Conservation (phyloP, 2,329 filamentous ascomycete genomes). For the Rhynchosporium agropyri region DNA sequence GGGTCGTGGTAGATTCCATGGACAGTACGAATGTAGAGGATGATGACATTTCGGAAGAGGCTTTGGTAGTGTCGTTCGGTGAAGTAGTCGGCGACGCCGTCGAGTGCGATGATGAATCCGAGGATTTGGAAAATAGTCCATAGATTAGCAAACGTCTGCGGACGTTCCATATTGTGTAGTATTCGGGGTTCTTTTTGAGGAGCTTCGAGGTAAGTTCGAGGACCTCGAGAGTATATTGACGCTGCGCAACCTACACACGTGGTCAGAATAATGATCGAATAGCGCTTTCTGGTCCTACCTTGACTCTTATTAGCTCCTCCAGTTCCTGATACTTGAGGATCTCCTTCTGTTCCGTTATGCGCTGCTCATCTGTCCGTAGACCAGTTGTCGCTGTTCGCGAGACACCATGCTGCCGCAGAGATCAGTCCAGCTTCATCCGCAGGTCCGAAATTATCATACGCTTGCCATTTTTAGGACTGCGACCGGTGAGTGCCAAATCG, state of each 20-base stretch:
- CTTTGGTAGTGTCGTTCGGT: slow-evolving; percentile 59
- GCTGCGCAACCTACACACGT: slow-evolving; percentile 38
- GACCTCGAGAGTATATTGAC: slow-evolving; percentile 51
- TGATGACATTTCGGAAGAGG: slow-evolving; percentile 63
- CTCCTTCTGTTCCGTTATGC: slow-evolving; percentile 70
- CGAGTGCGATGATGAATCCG: slow-evolving; percentile 55
- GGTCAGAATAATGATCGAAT: slow-evolving; percentile 24
- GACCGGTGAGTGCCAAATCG: slow-evolving; percentile 10
- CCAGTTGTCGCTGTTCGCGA: slow-evolving; percentile 64
- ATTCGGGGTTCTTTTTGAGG: slow-evolving; percentile 78
- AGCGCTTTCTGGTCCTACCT: slow-evolving; percentile 50
- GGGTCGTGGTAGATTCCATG: slow-evolving; percentile 55
- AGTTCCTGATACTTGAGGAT: slow-evolving; percentile 76
- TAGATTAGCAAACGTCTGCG: slow-evolving; percentile 71
- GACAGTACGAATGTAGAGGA: slow-evolving; percentile 59
- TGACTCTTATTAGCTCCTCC: slow-evolving; percentile 67
- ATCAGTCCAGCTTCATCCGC: slow-evolving; percentile 38
- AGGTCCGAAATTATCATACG: slow-evolving; percentile 38
- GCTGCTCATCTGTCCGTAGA: slow-evolving; percentile 69
- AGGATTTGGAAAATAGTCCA: slow-evolving; percentile 57
- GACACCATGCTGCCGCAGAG: slow-evolving; percentile 72
- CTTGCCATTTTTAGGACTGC: slow-evolving; percentile 42
- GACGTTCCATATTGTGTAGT: slow-evolving; percentile 90
- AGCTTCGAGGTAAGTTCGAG: slow-evolving; percentile 73
- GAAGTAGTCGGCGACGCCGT: slow-evolving; percentile 57